Evolutionary conservation across 129 eudicot species (phyloP), one percentile per base, ranked within the genome.

Genomic region (Rutidosis leptorrhynchoides): DNA sequence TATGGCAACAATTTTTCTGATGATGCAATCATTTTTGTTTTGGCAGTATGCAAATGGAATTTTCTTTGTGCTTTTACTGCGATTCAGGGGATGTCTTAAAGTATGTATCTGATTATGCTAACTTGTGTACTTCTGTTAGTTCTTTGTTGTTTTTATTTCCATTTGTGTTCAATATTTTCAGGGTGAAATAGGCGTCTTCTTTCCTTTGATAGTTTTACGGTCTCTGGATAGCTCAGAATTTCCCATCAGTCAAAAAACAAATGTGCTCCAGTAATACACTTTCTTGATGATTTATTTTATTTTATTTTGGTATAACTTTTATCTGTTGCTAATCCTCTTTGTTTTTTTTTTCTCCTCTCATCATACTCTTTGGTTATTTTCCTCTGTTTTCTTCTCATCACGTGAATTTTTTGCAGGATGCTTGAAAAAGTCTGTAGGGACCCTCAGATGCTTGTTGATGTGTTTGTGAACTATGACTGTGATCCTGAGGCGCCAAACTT

Each of bases 401-500:
- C n/a, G 22, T 58, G 58, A n/a, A n/a, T n/a, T n/a, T n/a, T 57
- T 67, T 70, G 62, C 74, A 86, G 95, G 83, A 89, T 93, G 99
- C 76, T 93, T 57, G 99, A 93, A 82, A 93, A 93, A 82, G 85
- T 86, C 24, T 84, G 96, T 90, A 84, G 77, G 79, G 95, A 93
- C 72, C 60, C 96, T 48, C 99, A 93, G 72, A 85, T 93, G 88
- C 95, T 93, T 16, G 90, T 89, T 65, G 99, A 93, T 77, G 77
- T 93, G 17, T 93, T 68, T 45, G 95, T 93, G 80, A 93, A 93
- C 73, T 93, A 93, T 77, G 99, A 93, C 69, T 93, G 99, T 75
- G 99, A 93, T 81, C 99, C 89, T 67, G 83, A 89, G 75, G 99
- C 99, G 26, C 90, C 99, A 53, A 93, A 93, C 71, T 80, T 83